Evolutionary conservation across 148 eudicot species (phyloP), one percentile per base, ranked within the genome.

Genomic region (Amaranthus cruentus): DNA sequence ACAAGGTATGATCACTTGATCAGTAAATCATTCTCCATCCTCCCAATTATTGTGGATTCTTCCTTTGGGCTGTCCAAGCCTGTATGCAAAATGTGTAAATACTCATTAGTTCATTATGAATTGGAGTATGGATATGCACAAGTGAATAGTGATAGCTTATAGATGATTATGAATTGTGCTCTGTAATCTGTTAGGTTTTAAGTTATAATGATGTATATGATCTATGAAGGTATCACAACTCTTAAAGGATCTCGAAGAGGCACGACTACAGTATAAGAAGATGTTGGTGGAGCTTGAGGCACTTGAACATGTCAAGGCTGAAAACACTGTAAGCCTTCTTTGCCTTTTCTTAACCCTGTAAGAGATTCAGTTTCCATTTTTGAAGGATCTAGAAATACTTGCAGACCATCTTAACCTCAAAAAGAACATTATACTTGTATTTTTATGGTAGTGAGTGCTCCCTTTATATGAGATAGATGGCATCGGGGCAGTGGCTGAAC

Each of bases 1-100:
- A 72, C 14, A 85, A 80, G 92, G 97, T 91, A 86, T 56, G 71
- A 52, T 10, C 4, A 51, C 6, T 54, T 57, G 6, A 13, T 67
- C 49, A 47, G 15, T 5, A n/a, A n/a, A n/a, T n/a, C n/a, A n/a
- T n/a, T n/a, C n/a, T n/a, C n/a, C n/a, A n/a, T n/a, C n/a, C n/a
- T n/a, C n/a, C n/a, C n/a, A n/a, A n/a, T n/a, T n/a, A n/a, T n/a
- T n/a, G n/a, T n/a, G n/a, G n/a, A n/a, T n/a, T n/a, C n/a, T n/a
- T n/a, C n/a, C n/a, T n/a, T n/a, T n/a, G n/a, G n/a, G n/a, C n/a
- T n/a, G n/a, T n/a, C n/a, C n/a, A n/a, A n/a, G n/a, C n/a, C n/a
- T n/a, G n/a, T n/a, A n/a, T n/a, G n/a, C n/a, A n/a, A n/a, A n/a
- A 28, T 21, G 7, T 15, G 28, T 65, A 52, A 7, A 14, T 47